Percentiles rank a stretch among this genome's conserved stretches.
These are phyloP conservation scores for Lipomyces sp. DNA, from an alignment of 805 yeast species.

Conservation along the genomic window DNA sequence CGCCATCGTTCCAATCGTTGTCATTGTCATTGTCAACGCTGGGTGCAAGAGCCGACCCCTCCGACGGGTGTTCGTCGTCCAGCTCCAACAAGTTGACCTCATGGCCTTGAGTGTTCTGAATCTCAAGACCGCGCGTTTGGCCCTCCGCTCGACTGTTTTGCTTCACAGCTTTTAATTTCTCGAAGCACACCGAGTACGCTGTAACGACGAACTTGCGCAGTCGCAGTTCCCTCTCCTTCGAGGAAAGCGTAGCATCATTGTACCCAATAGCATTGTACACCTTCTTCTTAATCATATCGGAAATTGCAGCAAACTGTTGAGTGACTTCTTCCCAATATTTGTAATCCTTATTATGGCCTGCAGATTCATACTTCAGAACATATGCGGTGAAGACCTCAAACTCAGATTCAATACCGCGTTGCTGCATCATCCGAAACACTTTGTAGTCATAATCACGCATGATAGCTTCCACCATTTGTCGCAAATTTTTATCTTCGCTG, in stretches of 20 bases:
- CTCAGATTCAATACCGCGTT: constrained; percentile 13
- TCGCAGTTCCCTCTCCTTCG: neutral
- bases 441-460: constrained; percentile 7
- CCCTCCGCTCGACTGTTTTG: neutral
- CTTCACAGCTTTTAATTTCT: neutral
- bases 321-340: constrained; percentile 9
- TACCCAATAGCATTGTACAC: neutral
- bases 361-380: constrained; percentile 7
- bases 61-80: neutral
- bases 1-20: neutral
- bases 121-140: neutral
- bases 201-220: neutral
- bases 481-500: neutral
- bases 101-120: neutral
- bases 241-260: neutral
- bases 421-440: constrained; percentile 13
- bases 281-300: constrained; percentile 3
- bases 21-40: neutral
- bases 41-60: neutral
- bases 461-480: neutral
- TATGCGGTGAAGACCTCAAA: constrained; percentile 12
- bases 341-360: constrained; percentile 3
- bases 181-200: neutral
- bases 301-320: neutral
- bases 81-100: neutral